phyloP scores from a whole-genome alignment of 2,329 filamentous ascomycete species.

The Aspergillus alliaceus region DNA sequence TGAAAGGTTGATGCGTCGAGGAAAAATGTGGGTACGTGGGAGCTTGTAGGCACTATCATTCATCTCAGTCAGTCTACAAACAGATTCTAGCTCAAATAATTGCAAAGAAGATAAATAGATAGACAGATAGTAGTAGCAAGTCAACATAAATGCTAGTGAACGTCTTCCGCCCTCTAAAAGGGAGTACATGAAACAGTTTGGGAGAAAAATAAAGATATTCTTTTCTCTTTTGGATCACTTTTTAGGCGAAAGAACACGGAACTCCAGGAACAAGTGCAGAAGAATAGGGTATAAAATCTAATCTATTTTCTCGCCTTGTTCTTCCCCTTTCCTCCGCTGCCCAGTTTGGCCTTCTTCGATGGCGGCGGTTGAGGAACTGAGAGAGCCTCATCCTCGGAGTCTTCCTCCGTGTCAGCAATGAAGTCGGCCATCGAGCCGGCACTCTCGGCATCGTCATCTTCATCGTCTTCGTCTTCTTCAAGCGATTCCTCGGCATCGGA shows the following conservation, averaged over 20 bases:
- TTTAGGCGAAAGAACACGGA: slow-evolving; percentile 7
- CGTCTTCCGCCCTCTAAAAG: neutral
- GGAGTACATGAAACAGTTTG: neutral
- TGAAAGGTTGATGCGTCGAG: too few relatives aligned
- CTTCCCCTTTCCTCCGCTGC: slow-evolving; percentile 30
- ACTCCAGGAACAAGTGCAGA: slow-evolving; percentile 10
- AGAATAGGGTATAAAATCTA: slow-evolving; percentile 25
- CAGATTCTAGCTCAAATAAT: neutral
- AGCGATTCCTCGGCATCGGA: slow-evolving; percentile 51
- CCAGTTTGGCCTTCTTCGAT: slow-evolving; percentile 38
- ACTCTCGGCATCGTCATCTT: slow-evolving; percentile 64
- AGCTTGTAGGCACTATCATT: too few relatives aligned
- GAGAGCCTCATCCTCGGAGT: slow-evolving; percentile 33
- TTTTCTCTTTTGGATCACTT: neutral
- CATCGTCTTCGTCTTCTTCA: slow-evolving; percentile 62
- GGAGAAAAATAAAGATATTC: neutral
- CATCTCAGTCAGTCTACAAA: neutral
- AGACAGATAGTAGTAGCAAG: slow-evolving; percentile 1
- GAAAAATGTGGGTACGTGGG: too few relatives aligned
- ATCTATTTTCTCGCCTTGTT: slow-evolving; percentile 36
- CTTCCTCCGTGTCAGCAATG: slow-evolving; percentile 49
- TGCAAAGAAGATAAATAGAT: slow-evolving; percentile 2
- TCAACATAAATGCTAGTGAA: neutral
- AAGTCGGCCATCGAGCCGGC: slow-evolving; percentile 50
- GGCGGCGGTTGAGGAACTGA: slow-evolving; percentile 26